A percentile compares a stretch with the other conserved stretches of the same genome.
Evolutionary conservation across 345 rosid species (phyloP).

Genomic region (Mercurialis annua): DNA sequence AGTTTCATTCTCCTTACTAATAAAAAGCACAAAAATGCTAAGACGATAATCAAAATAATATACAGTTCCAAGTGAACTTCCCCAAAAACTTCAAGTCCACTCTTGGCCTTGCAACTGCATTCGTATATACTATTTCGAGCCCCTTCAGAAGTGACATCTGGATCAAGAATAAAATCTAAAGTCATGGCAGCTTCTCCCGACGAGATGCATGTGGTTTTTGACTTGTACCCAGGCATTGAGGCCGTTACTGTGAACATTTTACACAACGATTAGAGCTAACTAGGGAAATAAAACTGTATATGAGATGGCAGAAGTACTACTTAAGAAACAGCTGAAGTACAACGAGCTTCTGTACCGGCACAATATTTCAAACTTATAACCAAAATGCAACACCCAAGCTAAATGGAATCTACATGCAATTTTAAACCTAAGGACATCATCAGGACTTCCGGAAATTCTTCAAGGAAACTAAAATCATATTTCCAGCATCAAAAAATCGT

Average conservation of each 20-base stretch:
- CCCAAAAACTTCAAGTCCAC: slow-evolving; percentile 36
- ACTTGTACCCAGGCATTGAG: slow-evolving; percentile 63
- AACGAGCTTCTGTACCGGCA: not conserved
- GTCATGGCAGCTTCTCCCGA: slow-evolving; percentile 58
- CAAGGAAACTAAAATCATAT: not conserved
- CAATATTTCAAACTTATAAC: not conserved
- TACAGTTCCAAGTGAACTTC: slow-evolving; percentile 46
- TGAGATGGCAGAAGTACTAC: not conserved
- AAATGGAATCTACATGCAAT: not conserved
- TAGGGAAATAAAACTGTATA: not conserved
- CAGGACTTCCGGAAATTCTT: not conserved
- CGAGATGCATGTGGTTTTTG: slow-evolving; percentile 57
- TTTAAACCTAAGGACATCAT: not conserved
- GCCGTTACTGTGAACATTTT: slow-evolving; percentile 53
- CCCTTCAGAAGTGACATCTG: slow-evolving; percentile 37
- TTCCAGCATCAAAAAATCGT: not conserved
- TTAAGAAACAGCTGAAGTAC: not conserved
- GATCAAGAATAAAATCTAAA: slow-evolving; percentile 77
- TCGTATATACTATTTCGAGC: slow-evolving; percentile 36
- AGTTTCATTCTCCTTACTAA: slow-evolving; percentile 50
- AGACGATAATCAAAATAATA: slow-evolving; percentile 38
- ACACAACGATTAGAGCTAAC: not conserved
- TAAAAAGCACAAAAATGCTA: slow-evolving; percentile 48
- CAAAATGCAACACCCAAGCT: not conserved
- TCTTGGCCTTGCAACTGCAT: slow-evolving; percentile 34